Percentiles rank a stretch among this genome's conserved stretches.
phyloP scores from a whole-genome alignment of 2,329 filamentous ascomycete genomes.

The Chaetomium sp. region DNA sequence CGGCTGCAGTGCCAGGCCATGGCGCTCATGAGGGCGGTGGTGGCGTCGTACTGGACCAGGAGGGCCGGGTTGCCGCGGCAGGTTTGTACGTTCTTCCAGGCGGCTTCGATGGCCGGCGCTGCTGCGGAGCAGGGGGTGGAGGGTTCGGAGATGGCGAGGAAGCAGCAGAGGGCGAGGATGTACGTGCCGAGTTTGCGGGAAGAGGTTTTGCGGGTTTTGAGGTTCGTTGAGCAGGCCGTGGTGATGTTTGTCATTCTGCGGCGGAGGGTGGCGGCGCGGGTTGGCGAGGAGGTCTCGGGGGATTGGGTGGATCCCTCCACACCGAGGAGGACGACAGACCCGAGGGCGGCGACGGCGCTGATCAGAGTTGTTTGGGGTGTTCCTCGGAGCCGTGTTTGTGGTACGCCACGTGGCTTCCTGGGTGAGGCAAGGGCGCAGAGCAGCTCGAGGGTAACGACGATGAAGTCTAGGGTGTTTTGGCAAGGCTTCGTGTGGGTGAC shows the following conservation, averaged over 20 bases:
- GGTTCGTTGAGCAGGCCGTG: slow-evolving; percentile 36
- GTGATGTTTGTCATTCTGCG: slow-evolving; percentile 37
- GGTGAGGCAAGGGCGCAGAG: slow-evolving; percentile 34
- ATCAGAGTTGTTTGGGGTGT: slow-evolving; percentile 45
- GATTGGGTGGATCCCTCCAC: slow-evolving; percentile 20
- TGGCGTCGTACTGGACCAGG: slow-evolving; percentile 39
- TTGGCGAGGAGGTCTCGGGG: slow-evolving; percentile 1
- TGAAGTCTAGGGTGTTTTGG: slow-evolving; percentile 43
- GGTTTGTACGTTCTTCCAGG: slow-evolving; percentile 27
- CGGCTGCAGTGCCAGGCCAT: slow-evolving; percentile 53
- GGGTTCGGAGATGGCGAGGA: slow-evolving; percentile 25
- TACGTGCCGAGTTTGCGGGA: slow-evolving; percentile 32
- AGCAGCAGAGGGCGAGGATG: slow-evolving; percentile 31
- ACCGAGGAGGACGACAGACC: slow-evolving; percentile 41
- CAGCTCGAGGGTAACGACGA: slow-evolving; percentile 41
- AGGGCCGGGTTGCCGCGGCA: slow-evolving; percentile 21
- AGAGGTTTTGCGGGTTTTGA: slow-evolving; percentile 30
- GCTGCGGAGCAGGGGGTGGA: background rate
- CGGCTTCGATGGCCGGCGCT: slow-evolving; percentile 8
- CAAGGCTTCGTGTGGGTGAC: slow-evolving; percentile 40
- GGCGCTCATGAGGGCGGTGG: slow-evolving; percentile 47
- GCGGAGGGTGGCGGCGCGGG: slow-evolving; percentile 24
- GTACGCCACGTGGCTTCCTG: slow-evolving; percentile 21
- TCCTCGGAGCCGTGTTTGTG: slow-evolving; percentile 27
- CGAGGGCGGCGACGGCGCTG: slow-evolving; percentile 47